phyloP scores from a whole-genome alignment of 192 early-diverging fungal species.

The Pilaira anomala region DNA sequence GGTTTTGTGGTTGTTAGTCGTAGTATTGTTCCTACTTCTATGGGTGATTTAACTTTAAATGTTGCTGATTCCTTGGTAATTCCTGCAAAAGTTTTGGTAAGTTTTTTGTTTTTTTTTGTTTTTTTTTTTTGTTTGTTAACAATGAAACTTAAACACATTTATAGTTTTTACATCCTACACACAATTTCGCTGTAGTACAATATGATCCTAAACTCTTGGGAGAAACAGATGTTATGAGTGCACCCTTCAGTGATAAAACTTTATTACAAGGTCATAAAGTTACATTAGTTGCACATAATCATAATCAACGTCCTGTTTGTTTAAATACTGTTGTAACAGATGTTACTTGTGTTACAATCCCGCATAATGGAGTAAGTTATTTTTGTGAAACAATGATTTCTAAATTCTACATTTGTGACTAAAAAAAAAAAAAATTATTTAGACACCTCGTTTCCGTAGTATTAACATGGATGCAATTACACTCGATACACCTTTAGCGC shows the following conservation, averaged over 20 bases:
- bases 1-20: conserved; percentile 83
- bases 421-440: not conserved
- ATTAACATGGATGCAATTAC: conserved; percentile 82
- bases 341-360: conserved; percentile 54
- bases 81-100: conserved; percentile 65
- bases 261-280: conserved; percentile 65
- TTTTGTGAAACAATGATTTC: not conserved
- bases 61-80: conserved; percentile 83
- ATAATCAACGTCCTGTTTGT: conserved; percentile 55
- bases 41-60: conserved; percentile 78
- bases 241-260: conserved; percentile 53
- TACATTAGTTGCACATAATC: conserved; percentile 56
- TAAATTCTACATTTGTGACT: not conserved
- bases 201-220: conserved; percentile 82
- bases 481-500: conserved; percentile 76
- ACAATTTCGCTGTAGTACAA: conserved; percentile 80
- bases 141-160: not conserved
- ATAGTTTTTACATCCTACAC: conserved; percentile 83
- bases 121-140: too few species aligned
- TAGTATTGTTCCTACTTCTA: conserved; percentile 68
- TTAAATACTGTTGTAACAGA: conserved; percentile 61
- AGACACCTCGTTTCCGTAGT: conserved; percentile 61
- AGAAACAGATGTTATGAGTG: conserved; percentile 63
- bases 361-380: conserved; percentile 45
- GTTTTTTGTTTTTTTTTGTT: too few species aligned